Base-by-base conservation (phyloP, 176 grass and related monocot species). In the Triticum monococcum region DNA sequence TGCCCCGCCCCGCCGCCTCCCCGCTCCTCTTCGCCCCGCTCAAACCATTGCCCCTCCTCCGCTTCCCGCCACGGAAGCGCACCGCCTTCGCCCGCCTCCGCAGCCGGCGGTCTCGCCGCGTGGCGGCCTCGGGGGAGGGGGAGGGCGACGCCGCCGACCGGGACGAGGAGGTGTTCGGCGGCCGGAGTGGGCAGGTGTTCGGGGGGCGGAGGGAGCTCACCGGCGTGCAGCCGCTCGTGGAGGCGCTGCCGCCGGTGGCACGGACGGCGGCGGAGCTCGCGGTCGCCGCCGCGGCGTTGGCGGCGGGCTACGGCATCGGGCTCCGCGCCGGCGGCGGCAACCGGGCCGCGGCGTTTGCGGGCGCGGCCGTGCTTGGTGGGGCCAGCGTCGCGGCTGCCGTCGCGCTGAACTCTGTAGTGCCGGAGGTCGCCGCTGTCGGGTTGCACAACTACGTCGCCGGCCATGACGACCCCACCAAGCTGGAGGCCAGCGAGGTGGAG, bases 381-480 rank as follows among this genome's bases (percentile, higher is more conserved):
- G 97, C 84, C 22, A 85, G 92, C 23, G 81, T 91, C 9, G 88
- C 87, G 2, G 69, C 81, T 9, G 90, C 88, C 3, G 93, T 91
- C 17, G 89, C 90, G 35, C 73, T 99, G 11, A 99, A 96, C 85
- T 88, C 92, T 20, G 87, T 92, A 3, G 92, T 94, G 9, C 97
- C 94, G 0, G 94, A 96, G 81, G 94, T 96, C 70, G 97, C 97
- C 1, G 92, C 97, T 6, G 87, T 88, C 1, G 95, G 83, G 17
- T 85, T 99, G 78, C 92, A 97, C 87, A 97, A 99, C 90, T 93
- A 94, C 71, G 89, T 99, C 5, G 84, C 90, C 20, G 85, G 90
- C 22, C 87, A 88, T 52, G 94, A 94, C 40, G 90, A 99, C 65
- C 97, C 94, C 30, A 83, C 82, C 41, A 86, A 83, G 20, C 88